These are phyloP conservation scores for Xylariomycetidae sp. DNA, from an alignment of 2,329 filamentous ascomycete species.

Conservation along the genomic window DNA sequence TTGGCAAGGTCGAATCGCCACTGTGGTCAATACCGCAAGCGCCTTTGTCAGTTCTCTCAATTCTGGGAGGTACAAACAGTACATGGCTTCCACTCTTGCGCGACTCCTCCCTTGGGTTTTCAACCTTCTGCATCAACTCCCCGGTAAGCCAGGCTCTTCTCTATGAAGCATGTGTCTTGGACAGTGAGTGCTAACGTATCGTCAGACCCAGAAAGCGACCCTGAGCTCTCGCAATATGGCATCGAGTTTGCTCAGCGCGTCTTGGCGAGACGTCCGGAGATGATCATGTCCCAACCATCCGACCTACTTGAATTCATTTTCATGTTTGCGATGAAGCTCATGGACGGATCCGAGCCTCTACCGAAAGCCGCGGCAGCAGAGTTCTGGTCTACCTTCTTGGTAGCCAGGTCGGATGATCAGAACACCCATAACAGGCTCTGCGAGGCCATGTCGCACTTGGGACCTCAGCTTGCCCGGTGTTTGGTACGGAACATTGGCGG, in stretches of 20 bases:
- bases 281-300: constrained; percentile 54
- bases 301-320: constrained; percentile 61
- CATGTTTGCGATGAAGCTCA: constrained; percentile 62
- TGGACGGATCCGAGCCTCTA: constrained; percentile 66
- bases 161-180: not conserved
- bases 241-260: constrained; percentile 66
- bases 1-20: constrained; percentile 58
- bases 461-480: constrained; percentile 52
- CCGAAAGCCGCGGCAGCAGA: constrained; percentile 68
- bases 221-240: constrained; percentile 65
- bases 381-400: constrained; percentile 61
- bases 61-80: constrained; percentile 33
- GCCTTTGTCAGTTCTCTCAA: constrained; percentile 60
- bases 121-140: constrained; percentile 55
- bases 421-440: constrained; percentile 38
- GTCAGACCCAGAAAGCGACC: constrained; percentile 55
- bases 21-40: constrained; percentile 64
- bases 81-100: constrained; percentile 42
- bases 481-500: constrained; percentile 63
- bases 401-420: constrained; percentile 36
- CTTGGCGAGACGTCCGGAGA: constrained; percentile 52
- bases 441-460: constrained; percentile 51
- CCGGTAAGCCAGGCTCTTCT: constrained; percentile 40
- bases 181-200: constrained; percentile 1
- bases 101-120: constrained; percentile 57